Evolutionary conservation across 2,329 filamentous ascomycete species (phyloP).

Genomic region (Colletotrichum scovillei): DNA sequence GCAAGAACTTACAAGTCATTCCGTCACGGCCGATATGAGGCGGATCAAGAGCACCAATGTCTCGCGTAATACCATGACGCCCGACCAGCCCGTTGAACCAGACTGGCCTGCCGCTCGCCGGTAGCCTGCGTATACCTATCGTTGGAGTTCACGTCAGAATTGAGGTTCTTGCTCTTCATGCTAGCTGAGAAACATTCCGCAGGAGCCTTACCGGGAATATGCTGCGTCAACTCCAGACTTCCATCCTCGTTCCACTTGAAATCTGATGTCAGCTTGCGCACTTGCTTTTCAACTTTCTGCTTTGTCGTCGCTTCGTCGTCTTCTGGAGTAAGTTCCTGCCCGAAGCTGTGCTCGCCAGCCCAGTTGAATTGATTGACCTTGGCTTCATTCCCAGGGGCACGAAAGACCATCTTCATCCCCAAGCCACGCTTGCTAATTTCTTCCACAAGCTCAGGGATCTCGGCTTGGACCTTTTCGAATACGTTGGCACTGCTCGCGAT

Average conservation of each 20-base stretch:
- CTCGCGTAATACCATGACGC: constrained; percentile 34
- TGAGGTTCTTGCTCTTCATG: background rate
- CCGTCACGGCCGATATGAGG: constrained; percentile 35
- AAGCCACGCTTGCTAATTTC: constrained; percentile 32
- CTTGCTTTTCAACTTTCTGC: constrained; percentile 34
- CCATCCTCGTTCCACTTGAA: constrained; percentile 32
- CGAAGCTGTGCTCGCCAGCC: constrained; percentile 39
- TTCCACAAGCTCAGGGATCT: constrained; percentile 37
- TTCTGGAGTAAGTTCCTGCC: constrained; percentile 42
- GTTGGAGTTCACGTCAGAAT: background rate
- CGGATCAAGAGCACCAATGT: constrained; percentile 36
- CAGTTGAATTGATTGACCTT: constrained; percentile 37
- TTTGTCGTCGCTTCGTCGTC: constrained; percentile 26
- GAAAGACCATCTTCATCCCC: constrained; percentile 39
- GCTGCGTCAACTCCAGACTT: constrained; percentile 35
- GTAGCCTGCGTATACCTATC: constrained; percentile 24
- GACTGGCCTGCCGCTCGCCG: constrained; percentile 22
- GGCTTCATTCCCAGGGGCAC: constrained; percentile 36
- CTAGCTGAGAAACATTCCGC: too few species aligned
- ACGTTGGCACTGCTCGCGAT: constrained; percentile 33
- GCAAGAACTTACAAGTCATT: constrained; percentile 32
- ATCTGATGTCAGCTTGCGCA: constrained; percentile 30
- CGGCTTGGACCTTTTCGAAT: constrained; percentile 27
- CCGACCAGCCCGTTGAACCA: constrained; percentile 38
- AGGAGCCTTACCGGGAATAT: constrained; percentile 29